phyloP scores from a whole-genome alignment of 1,284 basidiomycete species.

The Rhodotorula glutinis region DNA sequence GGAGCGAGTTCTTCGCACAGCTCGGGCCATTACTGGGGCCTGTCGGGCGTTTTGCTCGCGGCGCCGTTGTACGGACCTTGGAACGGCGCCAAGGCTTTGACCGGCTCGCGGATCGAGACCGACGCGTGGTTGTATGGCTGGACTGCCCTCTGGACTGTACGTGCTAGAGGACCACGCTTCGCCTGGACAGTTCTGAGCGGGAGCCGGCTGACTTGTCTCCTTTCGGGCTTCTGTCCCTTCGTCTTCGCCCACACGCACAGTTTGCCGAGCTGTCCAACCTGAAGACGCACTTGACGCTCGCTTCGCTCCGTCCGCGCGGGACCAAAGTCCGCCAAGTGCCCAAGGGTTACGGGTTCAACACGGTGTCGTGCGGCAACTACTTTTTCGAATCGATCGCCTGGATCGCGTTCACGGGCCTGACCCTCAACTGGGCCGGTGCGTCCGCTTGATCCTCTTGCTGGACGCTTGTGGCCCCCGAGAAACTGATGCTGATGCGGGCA shows the following conservation, averaged over 20 bases:
- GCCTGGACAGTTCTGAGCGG: too few relatives aligned
- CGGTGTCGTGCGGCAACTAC: slow-evolving; percentile 90
- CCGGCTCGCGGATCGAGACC: slow-evolving; percentile 62
- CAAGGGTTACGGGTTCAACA: slow-evolving; percentile 75
- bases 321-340: slow-evolving; percentile 80
- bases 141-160: slow-evolving; percentile 68
- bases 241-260: slow-evolving; percentile 51
- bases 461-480: background rate
- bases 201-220: too few relatives aligned
- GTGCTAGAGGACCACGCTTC: slow-evolving; percentile 48
- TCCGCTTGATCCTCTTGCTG: slow-evolving; percentile 12
- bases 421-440: slow-evolving; percentile 71
- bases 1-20: slow-evolving; percentile 51
- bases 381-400: slow-evolving; percentile 85
- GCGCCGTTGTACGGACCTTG: slow-evolving; percentile 70
- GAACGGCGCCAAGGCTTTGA: slow-evolving; percentile 62
- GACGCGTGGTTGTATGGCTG: slow-evolving; percentile 66
- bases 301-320: slow-evolving; percentile 75
- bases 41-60: slow-evolving; percentile 76
- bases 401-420: slow-evolving; percentile 71
- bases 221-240: background rate
- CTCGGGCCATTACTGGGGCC: slow-evolving; percentile 80
- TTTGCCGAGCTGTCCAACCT: slow-evolving; percentile 85
- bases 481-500: background rate
- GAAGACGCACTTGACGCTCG: slow-evolving; percentile 74